Conservation (phyloP, 2,329 filamentous ascomycete genomes). For the Pseudomassariella vexata region DNA sequence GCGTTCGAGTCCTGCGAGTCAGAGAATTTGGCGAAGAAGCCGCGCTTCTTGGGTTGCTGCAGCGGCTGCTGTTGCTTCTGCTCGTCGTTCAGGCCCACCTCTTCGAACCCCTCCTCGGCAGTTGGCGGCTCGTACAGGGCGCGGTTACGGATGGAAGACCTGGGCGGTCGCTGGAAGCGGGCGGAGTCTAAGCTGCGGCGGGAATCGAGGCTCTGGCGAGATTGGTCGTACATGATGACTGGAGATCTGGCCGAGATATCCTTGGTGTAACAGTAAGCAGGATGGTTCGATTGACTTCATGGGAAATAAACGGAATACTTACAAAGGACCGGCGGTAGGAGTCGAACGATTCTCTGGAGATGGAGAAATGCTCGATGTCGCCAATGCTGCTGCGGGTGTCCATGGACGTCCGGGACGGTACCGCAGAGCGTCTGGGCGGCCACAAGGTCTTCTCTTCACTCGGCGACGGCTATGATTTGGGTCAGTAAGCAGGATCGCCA, state of each 20-base stretch:
- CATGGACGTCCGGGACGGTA: conserved; percentile 48
- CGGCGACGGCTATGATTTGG: conserved; percentile 65
- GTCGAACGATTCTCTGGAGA: conserved; percentile 94
- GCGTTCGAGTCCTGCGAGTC: conserved; percentile 36
- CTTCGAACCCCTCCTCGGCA: conserved; percentile 79
- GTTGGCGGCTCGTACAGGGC: conserved; percentile 59
- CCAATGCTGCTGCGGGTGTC: conserved; percentile 55
- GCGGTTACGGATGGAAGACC: conserved; percentile 53
- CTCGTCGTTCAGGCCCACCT: conserved; percentile 81
- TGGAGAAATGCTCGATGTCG: conserved; percentile 89
- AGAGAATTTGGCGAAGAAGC: conserved; percentile 77
- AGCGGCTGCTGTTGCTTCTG: conserved; percentile 44
- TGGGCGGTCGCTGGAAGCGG: conserved; percentile 55
- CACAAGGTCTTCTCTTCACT: conserved; percentile 79
- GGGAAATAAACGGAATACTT: conserved; percentile 34
- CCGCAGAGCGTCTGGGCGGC: conserved; percentile 45
- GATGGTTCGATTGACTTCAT: no score
- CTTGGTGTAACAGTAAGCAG: no score
- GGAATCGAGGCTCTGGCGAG: no score
- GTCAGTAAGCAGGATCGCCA: conserved; percentile 4
- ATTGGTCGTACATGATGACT: conserved; percentile 54
- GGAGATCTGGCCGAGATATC: conserved; percentile 88
- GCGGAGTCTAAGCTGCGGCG: conserved; percentile 79
- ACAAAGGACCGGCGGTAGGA: conserved; percentile 95
- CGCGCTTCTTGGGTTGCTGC: conserved; percentile 59